Evolutionary conservation across 257 asterid species (phyloP).

Genomic region (Schizonepeta tenuifolia): DNA sequence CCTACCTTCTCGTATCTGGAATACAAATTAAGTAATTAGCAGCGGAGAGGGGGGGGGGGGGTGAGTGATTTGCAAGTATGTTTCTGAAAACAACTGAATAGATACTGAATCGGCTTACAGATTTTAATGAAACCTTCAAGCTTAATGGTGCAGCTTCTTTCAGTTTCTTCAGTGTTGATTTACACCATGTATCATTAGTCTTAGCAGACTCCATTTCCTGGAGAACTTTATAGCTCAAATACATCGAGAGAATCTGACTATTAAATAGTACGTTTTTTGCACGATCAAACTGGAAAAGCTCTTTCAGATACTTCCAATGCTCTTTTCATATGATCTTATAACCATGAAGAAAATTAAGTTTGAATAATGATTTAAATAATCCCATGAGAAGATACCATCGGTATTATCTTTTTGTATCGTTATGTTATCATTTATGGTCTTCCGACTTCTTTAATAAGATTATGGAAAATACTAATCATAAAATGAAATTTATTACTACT

Average conservation of each 20-base stretch:
- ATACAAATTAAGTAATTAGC: conserved; percentile 12
- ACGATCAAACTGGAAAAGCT: conserved; percentile 5
- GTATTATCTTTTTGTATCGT: neutral
- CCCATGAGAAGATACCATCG: neutral
- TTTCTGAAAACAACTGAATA: neutral
- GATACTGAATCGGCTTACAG: conserved; percentile 58
- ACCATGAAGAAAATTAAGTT: neutral
- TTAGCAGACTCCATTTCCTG: conserved; percentile 80
- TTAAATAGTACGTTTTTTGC: neutral
- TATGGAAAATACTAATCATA: neutral
- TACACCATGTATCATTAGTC: conserved; percentile 72
- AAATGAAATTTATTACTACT: neutral
- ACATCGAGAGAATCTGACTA: neutral
- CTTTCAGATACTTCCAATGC: neutral
- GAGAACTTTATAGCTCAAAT: conserved; percentile 20
- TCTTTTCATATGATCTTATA: neutral
- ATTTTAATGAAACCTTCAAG: conserved; percentile 90
- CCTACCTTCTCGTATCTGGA: conserved; percentile 94
- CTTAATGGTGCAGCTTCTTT: conserved; percentile 84
- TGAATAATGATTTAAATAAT: neutral
- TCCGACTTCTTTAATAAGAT: neutral
- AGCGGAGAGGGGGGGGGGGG: too few species aligned
- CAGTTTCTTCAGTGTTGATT: conserved; percentile 69
- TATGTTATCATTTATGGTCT: conserved; percentile 13
- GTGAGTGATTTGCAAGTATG: neutral